Base-by-base conservation (phyloP, 768 basidiomycete species). In the Hericium coralloides region DNA sequence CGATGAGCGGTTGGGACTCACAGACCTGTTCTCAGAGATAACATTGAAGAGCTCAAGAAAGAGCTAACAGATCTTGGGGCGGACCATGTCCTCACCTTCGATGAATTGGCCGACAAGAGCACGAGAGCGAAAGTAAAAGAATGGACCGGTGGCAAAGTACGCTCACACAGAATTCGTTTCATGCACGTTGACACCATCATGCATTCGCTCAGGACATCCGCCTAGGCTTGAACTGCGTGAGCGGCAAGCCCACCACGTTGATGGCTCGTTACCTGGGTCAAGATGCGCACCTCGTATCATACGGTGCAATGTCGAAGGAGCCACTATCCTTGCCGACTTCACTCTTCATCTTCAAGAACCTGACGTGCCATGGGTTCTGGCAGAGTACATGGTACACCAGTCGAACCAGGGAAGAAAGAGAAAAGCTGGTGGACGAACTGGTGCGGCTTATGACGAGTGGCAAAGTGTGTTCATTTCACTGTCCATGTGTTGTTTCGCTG, bases 251-350 rank as follows among this genome's bases (percentile, higher is more conserved):
- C 47, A 90, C 89, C 0, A 81, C 80, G 0, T 63, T 74, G 7
- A 90, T 93, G 89, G 75, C 80, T 1, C 77, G 82, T 52, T 71
- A 87, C 8, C 73, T 95, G 0, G 85, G 84, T 23, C 70, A 75
- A 45, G 73, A 86, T 61, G 82, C 85, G 2, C 86, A 88, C 60
- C 76, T 93, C 12, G 84, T 93, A 8, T 90, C 92, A 0, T 95
- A 94, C 55, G 92, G 92, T 26, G 91, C 88, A 5, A 94, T 95
- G 92, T 87, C 92, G 1, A 92, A 87, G 66, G 77, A 85, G 53
- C 89, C 92, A 0, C 69, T 95, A 17, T 78, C 82, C 1, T 67
- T 95, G 20, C 87, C 92, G 1, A 85, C 88, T 0, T 87, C 87
- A 0, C 72, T 84, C 20, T 85, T 90, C 70, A 92, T 95, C 58